A percentile compares a stretch with the other conserved stretches of the same genome.
Conservation (phyloP, 441 rosid species). For the Jatropha multifida region DNA sequence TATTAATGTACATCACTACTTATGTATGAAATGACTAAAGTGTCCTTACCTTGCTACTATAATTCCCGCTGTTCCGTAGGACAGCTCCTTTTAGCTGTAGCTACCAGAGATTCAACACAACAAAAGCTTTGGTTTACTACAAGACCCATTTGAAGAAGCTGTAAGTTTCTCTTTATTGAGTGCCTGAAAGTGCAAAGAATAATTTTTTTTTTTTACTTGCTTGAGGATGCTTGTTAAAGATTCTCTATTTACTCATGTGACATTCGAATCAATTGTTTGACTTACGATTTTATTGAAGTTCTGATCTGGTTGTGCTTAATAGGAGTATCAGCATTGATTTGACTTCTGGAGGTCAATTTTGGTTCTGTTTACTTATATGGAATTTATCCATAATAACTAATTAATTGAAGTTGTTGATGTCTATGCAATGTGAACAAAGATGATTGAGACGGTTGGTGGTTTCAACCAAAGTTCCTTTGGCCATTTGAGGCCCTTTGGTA, state of each 20-base stretch:
- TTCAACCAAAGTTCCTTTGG: constrained; percentile 24
- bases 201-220: neutral
- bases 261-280: neutral
- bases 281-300: neutral
- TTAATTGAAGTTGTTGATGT: constrained; percentile 13
- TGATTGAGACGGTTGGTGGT: constrained; percentile 27
- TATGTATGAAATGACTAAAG: neutral
- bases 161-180: neutral
- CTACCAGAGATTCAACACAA: neutral
- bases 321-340: neutral
- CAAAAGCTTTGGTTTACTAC: constrained; percentile 8
- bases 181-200: neutral
- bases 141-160: neutral
- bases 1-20: neutral
- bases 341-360: neutral
- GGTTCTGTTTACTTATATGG: neutral
- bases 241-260: neutral
- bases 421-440: neutral
- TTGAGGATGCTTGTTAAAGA: constrained; percentile 8
- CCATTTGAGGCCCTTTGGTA: constrained; percentile 29
- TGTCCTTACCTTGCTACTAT: neutral
- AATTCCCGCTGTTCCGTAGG: neutral
- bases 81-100: neutral
- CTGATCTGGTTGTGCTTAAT: constrained; percentile 8
- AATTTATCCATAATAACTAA: constrained; percentile 8